These are phyloP conservation scores for Arthrobotrys iridis DNA, from an alignment of 2,329 filamentous ascomycete genomes.

Conservation along the genomic window DNA sequence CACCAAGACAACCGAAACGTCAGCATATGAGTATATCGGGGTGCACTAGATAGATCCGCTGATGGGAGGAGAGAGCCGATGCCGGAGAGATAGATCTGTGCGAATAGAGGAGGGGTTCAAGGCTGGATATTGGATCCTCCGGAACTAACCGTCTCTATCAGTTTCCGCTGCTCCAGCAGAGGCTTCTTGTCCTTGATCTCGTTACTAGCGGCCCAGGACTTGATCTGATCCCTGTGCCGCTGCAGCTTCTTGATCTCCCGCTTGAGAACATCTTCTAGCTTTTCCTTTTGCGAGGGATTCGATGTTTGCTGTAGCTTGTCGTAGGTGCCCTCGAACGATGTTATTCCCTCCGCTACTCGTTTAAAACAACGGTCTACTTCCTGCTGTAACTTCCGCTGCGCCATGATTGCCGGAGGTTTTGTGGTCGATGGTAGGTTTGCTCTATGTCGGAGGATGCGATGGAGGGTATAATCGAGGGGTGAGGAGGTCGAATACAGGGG, in stretches of 20 bases:
- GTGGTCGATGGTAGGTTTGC: constrained; percentile 28
- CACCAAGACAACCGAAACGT: constrained; percentile 33
- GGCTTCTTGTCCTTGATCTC: constrained; percentile 99
- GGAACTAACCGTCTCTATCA: constrained; percentile 89
- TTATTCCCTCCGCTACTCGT: constrained; percentile 91
- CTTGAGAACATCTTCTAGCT: constrained; percentile 91
- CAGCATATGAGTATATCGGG: constrained; percentile 16
- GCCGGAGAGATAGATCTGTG: constrained; percentile 26
- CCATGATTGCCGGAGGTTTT: constrained; percentile 71
- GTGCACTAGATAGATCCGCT: not conserved
- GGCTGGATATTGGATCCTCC: constrained; percentile 46
- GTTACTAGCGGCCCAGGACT: constrained; percentile 97
- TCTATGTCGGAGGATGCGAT: constrained; percentile 50
- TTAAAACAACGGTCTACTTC: constrained; percentile 99
- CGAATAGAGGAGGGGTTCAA: constrained; percentile 50
- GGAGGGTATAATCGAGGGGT: constrained; percentile 41
- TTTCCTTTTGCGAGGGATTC: constrained; percentile 96
- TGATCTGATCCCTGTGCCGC: constrained; percentile 96
- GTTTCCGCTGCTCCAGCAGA: constrained; percentile 88
- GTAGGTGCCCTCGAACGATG: constrained; percentile 92
- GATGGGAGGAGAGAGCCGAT: constrained; percentile 18
- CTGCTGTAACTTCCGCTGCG: constrained; percentile 93
- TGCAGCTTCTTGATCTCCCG: constrained; percentile 99
- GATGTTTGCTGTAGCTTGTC: constrained; percentile 95
- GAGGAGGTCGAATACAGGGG: constrained; percentile 42